phyloP scores from a whole-genome alignment of 345 rosid species.

The Linum usitatissimum region DNA sequence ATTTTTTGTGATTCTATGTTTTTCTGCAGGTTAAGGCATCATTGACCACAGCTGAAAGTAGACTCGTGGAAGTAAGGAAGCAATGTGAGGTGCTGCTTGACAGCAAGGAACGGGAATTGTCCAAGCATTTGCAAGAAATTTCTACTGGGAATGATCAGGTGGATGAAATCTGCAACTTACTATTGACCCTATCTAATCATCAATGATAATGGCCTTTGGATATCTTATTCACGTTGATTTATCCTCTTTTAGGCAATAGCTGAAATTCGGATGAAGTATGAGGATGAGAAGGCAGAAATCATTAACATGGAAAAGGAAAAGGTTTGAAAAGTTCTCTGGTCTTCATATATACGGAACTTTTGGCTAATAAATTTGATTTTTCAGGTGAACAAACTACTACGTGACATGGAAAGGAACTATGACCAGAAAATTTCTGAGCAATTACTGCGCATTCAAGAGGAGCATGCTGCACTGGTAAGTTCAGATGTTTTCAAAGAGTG shows the following conservation, averaged over 20 bases:
- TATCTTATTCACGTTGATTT: slow-evolving; percentile 2
- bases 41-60: slow-evolving; percentile 52
- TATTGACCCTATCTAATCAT: slow-evolving; percentile 10
- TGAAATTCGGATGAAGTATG: slow-evolving; percentile 73
- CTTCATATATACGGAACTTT: slow-evolving; percentile 12
- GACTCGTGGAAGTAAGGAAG: slow-evolving; percentile 57
- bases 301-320: slow-evolving; percentile 48
- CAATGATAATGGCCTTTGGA: slow-evolving; percentile 5
- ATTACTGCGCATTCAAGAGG: slow-evolving; percentile 40
- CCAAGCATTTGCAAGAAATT: slow-evolving; percentile 81
- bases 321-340: slow-evolving; percentile 28
- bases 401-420: slow-evolving; percentile 42
- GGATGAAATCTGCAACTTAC: slow-evolving; percentile 9
- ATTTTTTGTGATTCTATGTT: background rate
- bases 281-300: slow-evolving; percentile 65
- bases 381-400: slow-evolving; percentile 47
- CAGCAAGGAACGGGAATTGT: slow-evolving; percentile 68
- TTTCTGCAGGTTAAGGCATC: slow-evolving; percentile 51
- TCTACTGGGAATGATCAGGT: slow-evolving; percentile 25
- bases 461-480: slow-evolving; percentile 57
- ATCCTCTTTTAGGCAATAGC: slow-evolving; percentile 52
- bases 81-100: slow-evolving; percentile 72
- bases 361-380: slow-evolving; percentile 18
- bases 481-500: background rate
- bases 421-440: slow-evolving; percentile 42